These are phyloP conservation scores for Solioccasus polychromus DNA, from an alignment of 768 basidiomycete genomes.

Conservation along the genomic window DNA sequence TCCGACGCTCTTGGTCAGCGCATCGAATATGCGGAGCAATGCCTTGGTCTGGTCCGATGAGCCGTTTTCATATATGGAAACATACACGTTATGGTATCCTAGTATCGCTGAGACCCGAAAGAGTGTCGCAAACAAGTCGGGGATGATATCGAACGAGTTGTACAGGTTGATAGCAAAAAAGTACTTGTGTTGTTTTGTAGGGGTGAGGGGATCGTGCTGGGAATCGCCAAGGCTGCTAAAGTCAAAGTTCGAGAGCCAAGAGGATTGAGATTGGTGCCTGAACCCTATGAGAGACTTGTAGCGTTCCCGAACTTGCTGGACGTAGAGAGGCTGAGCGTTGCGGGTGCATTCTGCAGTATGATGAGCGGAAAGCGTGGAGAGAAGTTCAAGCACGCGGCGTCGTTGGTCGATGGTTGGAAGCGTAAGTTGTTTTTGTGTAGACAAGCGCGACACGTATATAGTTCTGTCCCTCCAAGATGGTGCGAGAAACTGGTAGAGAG, in stretches of 20 bases:
- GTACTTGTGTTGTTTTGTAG: conserved; percentile 84
- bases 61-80: conserved; percentile 99
- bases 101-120: conserved; percentile 90
- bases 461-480: conserved; percentile 56
- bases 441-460: conserved; percentile 43
- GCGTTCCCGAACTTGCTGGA: conserved; percentile 79
- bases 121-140: conserved; percentile 94
- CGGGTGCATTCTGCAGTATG: conserved; percentile 93
- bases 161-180: conserved; percentile 99
- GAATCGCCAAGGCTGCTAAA: conserved; percentile 39
- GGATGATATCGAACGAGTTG: conserved; percentile 98
- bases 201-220: conserved; percentile 35
- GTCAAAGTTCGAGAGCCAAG: conserved; percentile 63
- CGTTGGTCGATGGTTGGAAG: conserved; percentile 85
- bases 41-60: conserved; percentile 99
- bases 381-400: conserved; percentile 77
- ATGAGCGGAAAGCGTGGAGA: conserved; percentile 85
- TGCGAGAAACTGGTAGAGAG: conserved; percentile 20
- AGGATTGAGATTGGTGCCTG: conserved; percentile 50
- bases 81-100: conserved; percentile 97
- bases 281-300: conserved; percentile 85
- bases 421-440: conserved; percentile 60
- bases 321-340: conserved; percentile 79
- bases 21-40: conserved; percentile 90
- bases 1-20: conserved; percentile 85